Evolutionary conservation across 352 stramenopile genomes (phyloP), one percentile per base, ranked within the genome.

Genomic region (Phytophthora ohioensis): DNA sequence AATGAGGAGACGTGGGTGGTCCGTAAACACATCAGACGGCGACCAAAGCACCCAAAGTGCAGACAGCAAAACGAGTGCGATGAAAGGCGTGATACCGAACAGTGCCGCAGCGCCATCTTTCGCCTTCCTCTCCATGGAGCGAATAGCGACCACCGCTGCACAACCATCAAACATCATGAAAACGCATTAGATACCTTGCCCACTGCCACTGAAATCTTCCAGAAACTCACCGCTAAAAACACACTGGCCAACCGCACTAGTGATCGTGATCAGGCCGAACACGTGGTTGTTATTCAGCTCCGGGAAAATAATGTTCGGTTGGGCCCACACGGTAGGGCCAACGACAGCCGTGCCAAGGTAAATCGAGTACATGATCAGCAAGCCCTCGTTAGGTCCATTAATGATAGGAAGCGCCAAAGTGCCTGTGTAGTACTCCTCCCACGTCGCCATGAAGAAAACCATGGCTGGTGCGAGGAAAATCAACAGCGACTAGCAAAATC

Each of bases 371-470:
- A 95, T 95, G 74, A 94, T 89, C 34, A 98, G 53, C 11, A 99
- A 75, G 38, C 97, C 97, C 80, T 99, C 97, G 62, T 92, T 98
- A 6, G 97, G 97, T 65, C 97, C 97, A 78, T 99, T 99, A 43
- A 99, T 81, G 21, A 97, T 85, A 7, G 97, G 97, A 38, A 99
- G 79, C 31, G 98, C 90, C 10, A 99, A 81, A 56, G 93, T 94
- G n/a, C 96, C 95, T 0, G 94, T 99, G 84, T 98, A 97, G 80
- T 98, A 99, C 77, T 99, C 93, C 75, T 99, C 97, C 97, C 97
- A 99, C n/a, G 96, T 99, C 10, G 94, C 91, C 78, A 99, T 94
- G 69, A 98, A 99, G 75, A 99, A 99, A 5, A 98, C 88, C 84
- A 84, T 96, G 47, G 84, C 90, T 65, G 70, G 92, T 31, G 79